A percentile compares a stretch with the other conserved stretches of the same genome.
These are phyloP conservation scores for Prunus yedoensis DNA, from an alignment of 331 rosid genomes.

Conservation along the genomic window DNA sequence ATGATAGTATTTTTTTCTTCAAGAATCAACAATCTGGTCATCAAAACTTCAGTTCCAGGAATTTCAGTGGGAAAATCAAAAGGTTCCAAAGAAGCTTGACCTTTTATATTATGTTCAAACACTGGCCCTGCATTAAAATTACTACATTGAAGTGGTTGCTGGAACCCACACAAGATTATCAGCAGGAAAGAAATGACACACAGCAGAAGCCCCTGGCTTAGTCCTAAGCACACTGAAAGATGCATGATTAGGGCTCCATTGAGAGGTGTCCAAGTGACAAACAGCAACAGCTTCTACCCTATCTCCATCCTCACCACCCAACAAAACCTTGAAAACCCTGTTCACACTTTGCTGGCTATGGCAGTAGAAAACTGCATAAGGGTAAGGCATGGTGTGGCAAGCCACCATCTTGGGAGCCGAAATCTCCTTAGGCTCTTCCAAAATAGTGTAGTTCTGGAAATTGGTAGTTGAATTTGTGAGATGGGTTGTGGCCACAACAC, in stretches of 20 bases:
- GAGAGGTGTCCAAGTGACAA: too few species aligned
- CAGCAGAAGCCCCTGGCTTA: too few species aligned
- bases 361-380: conserved; percentile 60
- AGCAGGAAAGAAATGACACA: too few species aligned
- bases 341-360: conserved; percentile 54
- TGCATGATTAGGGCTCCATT: too few species aligned
- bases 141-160: too few species aligned
- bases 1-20: neutral
- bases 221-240: too few species aligned
- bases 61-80: neutral
- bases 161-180: too few species aligned
- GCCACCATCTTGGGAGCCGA: conserved; percentile 61
- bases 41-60: neutral
- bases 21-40: neutral
- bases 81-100: neutral
- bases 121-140: too few species aligned
- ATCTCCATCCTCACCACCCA: conserved; percentile 65
- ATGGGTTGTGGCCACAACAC: conserved; percentile 42
- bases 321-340: conserved; percentile 36
- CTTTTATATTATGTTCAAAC: too few species aligned
- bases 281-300: conserved; percentile 39
- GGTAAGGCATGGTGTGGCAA: conserved; percentile 77
- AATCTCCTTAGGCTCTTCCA: conserved; percentile 38
- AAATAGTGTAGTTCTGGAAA: conserved; percentile 61
- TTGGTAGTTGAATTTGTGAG: conserved; percentile 40